Evolutionary conservation across 108 stramenopile genomes (phyloP).

Genomic region (Cyclotella baltica): DNA sequence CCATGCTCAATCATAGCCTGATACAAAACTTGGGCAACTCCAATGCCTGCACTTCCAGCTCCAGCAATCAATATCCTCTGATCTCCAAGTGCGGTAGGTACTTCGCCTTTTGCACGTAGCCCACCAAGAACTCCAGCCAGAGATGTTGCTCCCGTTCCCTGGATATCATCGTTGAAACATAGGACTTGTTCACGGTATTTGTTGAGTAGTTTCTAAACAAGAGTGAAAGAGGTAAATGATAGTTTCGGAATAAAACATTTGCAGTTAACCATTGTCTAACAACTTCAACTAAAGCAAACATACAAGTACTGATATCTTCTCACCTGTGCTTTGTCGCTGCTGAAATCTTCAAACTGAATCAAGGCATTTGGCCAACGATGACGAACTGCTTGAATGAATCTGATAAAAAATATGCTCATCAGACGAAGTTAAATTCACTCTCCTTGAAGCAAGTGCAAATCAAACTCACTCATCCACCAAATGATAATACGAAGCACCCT

Average conservation of each 20-base stretch:
- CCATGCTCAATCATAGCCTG: slow-evolving; percentile 92
- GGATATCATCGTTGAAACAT: slow-evolving; percentile 99
- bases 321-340: slow-evolving; percentile 78
- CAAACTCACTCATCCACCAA: slow-evolving; percentile 87
- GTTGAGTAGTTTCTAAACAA: slow-evolving; percentile 79
- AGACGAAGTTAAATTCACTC: not conserved
- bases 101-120: slow-evolving; percentile 77
- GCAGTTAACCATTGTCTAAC: too few relatives aligned
- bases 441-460: not conserved
- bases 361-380: slow-evolving; percentile 94
- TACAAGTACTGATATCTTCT: not conserved
- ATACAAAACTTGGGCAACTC: slow-evolving; percentile 87
- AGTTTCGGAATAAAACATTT: too few relatives aligned
- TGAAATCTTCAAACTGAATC: slow-evolving; percentile 99
- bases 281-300: too few relatives aligned
- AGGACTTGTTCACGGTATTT: slow-evolving; percentile 86
- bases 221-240: not conserved
- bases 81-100: slow-evolving; percentile 77
- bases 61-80: slow-evolving; percentile 92
- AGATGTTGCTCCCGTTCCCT: slow-evolving; percentile 94
- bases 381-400: slow-evolving; percentile 93
- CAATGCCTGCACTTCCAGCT: slow-evolving; percentile 94
- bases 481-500: slow-evolving; percentile 83
- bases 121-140: slow-evolving; percentile 88
- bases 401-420: not conserved